Conservation (phyloP, 169 alveolate species). For the Cryptosporidium muris region DNA sequence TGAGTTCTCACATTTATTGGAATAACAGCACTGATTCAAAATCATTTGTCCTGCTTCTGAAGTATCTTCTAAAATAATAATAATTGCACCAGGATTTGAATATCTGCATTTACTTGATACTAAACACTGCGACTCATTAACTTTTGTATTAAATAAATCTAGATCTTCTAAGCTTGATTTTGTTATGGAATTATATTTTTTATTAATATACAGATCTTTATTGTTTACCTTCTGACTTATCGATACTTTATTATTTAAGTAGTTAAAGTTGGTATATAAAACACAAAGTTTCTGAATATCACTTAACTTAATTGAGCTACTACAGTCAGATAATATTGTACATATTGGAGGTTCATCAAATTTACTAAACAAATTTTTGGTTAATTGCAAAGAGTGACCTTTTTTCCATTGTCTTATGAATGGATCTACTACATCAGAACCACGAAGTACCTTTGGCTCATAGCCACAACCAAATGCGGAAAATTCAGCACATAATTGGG, state of each 20-base stretch:
- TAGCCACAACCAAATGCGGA: conserved; percentile 61
- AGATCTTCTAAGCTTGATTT: not conserved
- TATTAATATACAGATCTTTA: not conserved
- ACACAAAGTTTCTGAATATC: conserved; percentile 30
- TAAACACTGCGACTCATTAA: not conserved
- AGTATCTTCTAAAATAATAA: conserved; percentile 48
- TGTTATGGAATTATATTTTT: not conserved
- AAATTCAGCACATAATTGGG: conserved; percentile 50
- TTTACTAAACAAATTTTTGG: not conserved
- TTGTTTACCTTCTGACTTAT: not conserved
- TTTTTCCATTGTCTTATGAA: conserved; percentile 65
- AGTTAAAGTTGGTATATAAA: conserved; percentile 4
- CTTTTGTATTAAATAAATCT: not conserved
- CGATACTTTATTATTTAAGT: conserved; percentile 1
- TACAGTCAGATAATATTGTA: conserved; percentile 69
- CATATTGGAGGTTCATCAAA: conserved; percentile 41
- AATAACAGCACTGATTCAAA: conserved; percentile 13
- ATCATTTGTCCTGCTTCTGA: conserved; percentile 47
- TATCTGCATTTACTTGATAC: not conserved
- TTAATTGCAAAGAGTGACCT: conserved; percentile 44
- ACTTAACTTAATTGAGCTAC: conserved; percentile 33
- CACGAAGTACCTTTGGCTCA: conserved; percentile 30
- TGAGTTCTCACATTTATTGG: conserved; percentile 14
- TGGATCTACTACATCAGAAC: conserved; percentile 68
- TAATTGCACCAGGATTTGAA: conserved; percentile 43